These are phyloP conservation scores for Tetracentron sinense DNA, from an alignment of 164 flowering plant species.

Conservation along the genomic window DNA sequence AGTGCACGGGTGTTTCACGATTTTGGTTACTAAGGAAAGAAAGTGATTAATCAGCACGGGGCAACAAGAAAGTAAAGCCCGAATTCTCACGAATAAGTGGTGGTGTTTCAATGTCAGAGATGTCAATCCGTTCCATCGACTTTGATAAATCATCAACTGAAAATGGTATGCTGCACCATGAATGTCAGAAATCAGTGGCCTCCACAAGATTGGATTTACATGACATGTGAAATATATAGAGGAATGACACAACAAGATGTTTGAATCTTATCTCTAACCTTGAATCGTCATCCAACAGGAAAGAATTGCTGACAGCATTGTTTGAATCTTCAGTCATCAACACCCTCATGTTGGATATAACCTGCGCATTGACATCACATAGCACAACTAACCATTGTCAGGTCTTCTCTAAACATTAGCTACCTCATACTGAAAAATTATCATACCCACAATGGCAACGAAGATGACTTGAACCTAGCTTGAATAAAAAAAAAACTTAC, in stretches of 20 bases:
- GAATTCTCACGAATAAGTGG: slow-evolving; percentile 19
- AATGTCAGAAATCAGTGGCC: neutral
- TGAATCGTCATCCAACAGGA: slow-evolving; percentile 34
- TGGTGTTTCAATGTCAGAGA: slow-evolving; percentile 19
- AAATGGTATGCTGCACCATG: slow-evolving; percentile 17
- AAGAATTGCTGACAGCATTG: slow-evolving; percentile 31
- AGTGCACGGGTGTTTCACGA: no score
- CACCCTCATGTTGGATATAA: slow-evolving; percentile 25
- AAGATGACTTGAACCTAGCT: no score
- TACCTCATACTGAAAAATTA: no score
- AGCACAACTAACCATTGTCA: neutral
- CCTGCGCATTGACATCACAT: slow-evolving; percentile 6
- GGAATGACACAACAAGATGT: neutral
- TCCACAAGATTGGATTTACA: neutral
- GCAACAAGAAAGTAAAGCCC: slow-evolving; percentile 15
- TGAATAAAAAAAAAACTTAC: slow-evolving; percentile 30
- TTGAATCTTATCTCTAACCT: slow-evolving; percentile 20
- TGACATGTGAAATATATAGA: neutral
- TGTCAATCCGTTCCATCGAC: slow-evolving; percentile 15
- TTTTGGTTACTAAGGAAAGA: no score
- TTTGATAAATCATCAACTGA: slow-evolving; percentile 17
- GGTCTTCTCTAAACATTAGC: no score
- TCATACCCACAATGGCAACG: no score
- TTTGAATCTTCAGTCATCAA: slow-evolving; percentile 35
- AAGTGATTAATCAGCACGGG: neutral